These are phyloP conservation scores for Boechera retrofracta DNA, from an alignment of 345 rosid species.

Conservation along the genomic window DNA sequence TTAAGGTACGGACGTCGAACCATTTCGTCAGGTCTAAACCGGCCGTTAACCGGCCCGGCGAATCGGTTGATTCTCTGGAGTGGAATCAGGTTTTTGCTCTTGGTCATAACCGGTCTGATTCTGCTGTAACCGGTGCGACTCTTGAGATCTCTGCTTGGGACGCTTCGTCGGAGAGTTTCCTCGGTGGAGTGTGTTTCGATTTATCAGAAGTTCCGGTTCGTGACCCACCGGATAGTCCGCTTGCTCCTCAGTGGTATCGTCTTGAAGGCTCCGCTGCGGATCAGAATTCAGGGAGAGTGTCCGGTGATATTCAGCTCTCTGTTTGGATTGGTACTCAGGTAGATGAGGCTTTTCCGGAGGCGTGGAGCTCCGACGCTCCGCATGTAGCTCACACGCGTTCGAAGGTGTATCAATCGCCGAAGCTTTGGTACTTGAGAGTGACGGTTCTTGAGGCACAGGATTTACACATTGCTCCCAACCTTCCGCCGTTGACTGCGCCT, in stretches of 20 bases:
- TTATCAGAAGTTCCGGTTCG: constrained; percentile 85
- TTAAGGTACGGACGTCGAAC: constrained; percentile 64
- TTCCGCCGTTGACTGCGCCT: constrained; percentile 86
- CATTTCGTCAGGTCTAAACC: constrained; percentile 60
- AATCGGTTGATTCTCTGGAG: constrained; percentile 69
- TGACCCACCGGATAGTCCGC: constrained; percentile 88
- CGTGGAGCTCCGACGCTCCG: constrained; percentile 89
- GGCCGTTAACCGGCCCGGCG: constrained; percentile 61
- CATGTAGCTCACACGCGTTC: constrained; percentile 86
- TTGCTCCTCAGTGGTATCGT: constrained; percentile 93
- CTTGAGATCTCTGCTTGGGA: constrained; percentile 94
- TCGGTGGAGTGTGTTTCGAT: constrained; percentile 90
- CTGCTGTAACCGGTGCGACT: constrained; percentile 53
- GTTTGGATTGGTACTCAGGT: constrained; percentile 97
- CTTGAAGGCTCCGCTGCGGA: constrained; percentile 63
- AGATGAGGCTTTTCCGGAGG: constrained; percentile 94
- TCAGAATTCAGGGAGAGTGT: constrained; percentile 52
- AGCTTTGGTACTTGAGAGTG: constrained; percentile 89
- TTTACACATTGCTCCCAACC: constrained; percentile 71
- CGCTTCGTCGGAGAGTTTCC: constrained; percentile 65
- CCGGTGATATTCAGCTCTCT: constrained; percentile 90
- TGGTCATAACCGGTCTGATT: constrained; percentile 56
- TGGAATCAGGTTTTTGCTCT: constrained; percentile 91
- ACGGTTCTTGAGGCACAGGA: constrained; percentile 92
- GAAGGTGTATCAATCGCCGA: constrained; percentile 94